Evolutionary conservation across 176 grass and related monocot genomes (phyloP), one percentile per base, ranked within the genome.

Genomic region (Cocos nucifera): DNA sequence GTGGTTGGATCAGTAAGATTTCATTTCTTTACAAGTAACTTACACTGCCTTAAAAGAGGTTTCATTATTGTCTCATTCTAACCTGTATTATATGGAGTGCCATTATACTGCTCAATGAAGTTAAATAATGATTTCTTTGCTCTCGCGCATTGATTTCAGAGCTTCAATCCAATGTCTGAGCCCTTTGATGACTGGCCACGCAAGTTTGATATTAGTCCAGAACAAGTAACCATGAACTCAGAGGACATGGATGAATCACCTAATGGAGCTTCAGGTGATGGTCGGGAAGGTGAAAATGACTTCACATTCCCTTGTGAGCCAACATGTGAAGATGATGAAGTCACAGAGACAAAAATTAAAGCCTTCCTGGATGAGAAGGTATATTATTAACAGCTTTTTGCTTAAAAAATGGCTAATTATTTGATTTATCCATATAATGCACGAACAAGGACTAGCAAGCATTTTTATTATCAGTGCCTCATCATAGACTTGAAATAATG

Each of bases 361-460:
- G 87, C 81, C 58, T 98, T 92, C 81, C 88, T 98, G 62, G 87
- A 93, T 9, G 88, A 98, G 54, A 98, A 93, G 88, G 94, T 98
- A 14, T 44, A 3, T 44, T 44, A 15, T 18, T 19, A 56, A 49
- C 24, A 63, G 10, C 2, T 44, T 44, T 35, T 44, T 44, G 35
- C 35, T 44, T 44, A 44, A 44, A 12, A 44, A 44, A 29, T 30
- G 28, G 4, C 35, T 44, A 14, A 44, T 44, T 44, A 44, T 44
- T 44, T 44, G 35, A 3, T 44, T 44, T 44, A 44, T 44, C 35
- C 35, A 44, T 44, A 44, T 14, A 44, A 44, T 0, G 35, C 35
- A 44, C 14, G 35, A 44, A 44, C 35, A 44, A 14, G 9, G 35
- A 44, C 35, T 44, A 12, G 35, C 35, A 44, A 44, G 35, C 7